Percentiles rank a stretch among this genome's conserved stretches.
Evolutionary conservation across 805 yeast genomes (phyloP).

Genomic region (Cyberlindnera sargentensis): DNA sequence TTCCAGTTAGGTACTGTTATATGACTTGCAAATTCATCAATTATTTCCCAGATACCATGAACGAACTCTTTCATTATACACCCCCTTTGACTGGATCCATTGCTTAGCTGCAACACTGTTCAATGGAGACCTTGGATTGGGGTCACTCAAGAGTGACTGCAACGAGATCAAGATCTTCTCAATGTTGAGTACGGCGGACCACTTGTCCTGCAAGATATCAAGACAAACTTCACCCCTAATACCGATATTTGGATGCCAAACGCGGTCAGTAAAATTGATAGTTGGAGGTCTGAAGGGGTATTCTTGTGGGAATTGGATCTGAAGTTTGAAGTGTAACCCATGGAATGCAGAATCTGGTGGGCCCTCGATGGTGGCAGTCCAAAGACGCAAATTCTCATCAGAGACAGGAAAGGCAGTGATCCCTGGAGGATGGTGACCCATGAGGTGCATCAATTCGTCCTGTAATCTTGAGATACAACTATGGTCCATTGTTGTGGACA

Average conservation of each 20-base stretch:
- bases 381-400: conserved; percentile 38
- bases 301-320: conserved; percentile 43
- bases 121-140: conserved; percentile 49
- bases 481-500: neutral
- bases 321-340: conserved; percentile 38
- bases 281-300: conserved; percentile 56
- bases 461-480: neutral
- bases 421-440: conserved; percentile 44
- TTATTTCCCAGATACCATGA: neutral
- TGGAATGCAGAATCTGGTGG: conserved; percentile 48
- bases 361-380: conserved; percentile 41
- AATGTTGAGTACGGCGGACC: conserved; percentile 59
- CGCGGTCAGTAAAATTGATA: conserved; percentile 43
- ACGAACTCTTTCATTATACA: neutral
- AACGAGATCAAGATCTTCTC: conserved; percentile 52
- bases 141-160: conserved; percentile 56
- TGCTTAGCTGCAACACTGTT: conserved; percentile 38
- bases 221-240: conserved; percentile 59
- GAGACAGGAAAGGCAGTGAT: conserved; percentile 48
- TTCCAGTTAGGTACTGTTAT: too few species aligned
- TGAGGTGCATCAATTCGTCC: conserved; percentile 36
- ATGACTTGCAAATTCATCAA: too few species aligned
- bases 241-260: conserved; percentile 45
- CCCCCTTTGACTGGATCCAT: conserved; percentile 43
- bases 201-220: conserved; percentile 55